Evolutionary conservation across 768 basidiomycete species (phyloP).

Genomic region (Leccinum imitatum): DNA sequence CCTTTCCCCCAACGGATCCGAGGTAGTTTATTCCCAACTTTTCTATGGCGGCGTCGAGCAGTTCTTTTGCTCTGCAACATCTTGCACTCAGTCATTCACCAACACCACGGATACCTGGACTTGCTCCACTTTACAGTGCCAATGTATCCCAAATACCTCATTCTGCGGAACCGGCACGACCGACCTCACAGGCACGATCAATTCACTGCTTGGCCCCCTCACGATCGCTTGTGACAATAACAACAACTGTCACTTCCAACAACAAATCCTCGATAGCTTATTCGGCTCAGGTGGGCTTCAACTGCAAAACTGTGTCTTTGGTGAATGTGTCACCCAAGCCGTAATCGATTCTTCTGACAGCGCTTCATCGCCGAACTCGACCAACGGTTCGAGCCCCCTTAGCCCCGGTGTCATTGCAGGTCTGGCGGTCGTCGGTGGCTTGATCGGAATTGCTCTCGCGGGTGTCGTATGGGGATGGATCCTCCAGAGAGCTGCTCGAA

Average conservation of each 20-base stretch:
- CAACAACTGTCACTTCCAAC: constrained; percentile 75
- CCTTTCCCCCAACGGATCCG: constrained; percentile 50
- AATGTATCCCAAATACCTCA: constrained; percentile 62
- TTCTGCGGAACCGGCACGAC: constrained; percentile 65
- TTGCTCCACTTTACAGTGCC: constrained; percentile 74
- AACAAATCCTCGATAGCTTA: constrained; percentile 58
- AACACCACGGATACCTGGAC: constrained; percentile 52
- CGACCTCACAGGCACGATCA: constrained; percentile 61
- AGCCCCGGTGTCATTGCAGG: constrained; percentile 89
- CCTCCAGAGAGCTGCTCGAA: constrained; percentile 62
- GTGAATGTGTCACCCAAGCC: constrained; percentile 84
- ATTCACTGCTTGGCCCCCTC: constrained; percentile 63
- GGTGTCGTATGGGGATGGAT: constrained; percentile 64
- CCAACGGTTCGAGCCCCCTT: constrained; percentile 45
- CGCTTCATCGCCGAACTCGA: constrained; percentile 31
- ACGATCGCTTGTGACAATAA: constrained; percentile 64
- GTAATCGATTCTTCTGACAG: constrained; percentile 61
- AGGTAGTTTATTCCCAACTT: constrained; percentile 64
- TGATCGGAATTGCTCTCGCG: constrained; percentile 56
- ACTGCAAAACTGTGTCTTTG: constrained; percentile 74
- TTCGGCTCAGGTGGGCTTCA: constrained; percentile 77
- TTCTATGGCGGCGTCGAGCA: constrained; percentile 84
- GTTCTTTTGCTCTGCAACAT: constrained; percentile 77
- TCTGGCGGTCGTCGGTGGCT: constrained; percentile 74
- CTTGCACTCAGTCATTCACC: constrained; percentile 61